Conservation (phyloP, 1,139 yeast species). For the Suhomyces kunorum region DNA sequence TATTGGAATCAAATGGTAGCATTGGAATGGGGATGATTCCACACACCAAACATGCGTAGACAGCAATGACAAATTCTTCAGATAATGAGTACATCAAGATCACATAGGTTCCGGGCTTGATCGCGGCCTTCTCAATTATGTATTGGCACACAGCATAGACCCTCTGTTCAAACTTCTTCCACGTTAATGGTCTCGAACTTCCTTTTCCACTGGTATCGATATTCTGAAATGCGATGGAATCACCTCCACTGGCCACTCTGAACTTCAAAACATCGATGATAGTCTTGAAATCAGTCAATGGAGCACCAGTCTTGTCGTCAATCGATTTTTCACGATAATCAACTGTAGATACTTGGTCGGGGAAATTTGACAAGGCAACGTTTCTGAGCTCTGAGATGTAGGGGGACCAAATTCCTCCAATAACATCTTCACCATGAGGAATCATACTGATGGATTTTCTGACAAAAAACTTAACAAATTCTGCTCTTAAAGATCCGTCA, state of each 20-base stretch:
- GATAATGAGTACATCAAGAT: slow-evolving; percentile 83
- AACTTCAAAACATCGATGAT: slow-evolving; percentile 77
- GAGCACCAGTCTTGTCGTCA: slow-evolving; percentile 77
- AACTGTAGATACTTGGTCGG: slow-evolving; percentile 67
- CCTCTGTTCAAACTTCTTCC: slow-evolving; percentile 81
- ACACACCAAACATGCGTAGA: slow-evolving; percentile 81
- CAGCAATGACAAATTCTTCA: slow-evolving; percentile 81
- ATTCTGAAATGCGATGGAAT: slow-evolving; percentile 77
- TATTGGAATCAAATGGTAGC: slow-evolving; percentile 67
- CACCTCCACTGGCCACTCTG: slow-evolving; percentile 73
- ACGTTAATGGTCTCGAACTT: slow-evolving; percentile 60
- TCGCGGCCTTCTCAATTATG: slow-evolving; percentile 50
- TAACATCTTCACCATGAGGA: slow-evolving; percentile 76
- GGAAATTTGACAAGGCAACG: slow-evolving; percentile 44
- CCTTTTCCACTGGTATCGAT: slow-evolving; percentile 56
- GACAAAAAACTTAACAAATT: slow-evolving; percentile 78
- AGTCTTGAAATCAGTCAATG: slow-evolving; percentile 69
- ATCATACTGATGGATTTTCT: slow-evolving; percentile 65
- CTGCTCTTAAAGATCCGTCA: slow-evolving; percentile 74
- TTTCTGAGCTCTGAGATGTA: slow-evolving; percentile 61
- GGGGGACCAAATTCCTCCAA: slow-evolving; percentile 86
- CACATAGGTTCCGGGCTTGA: slow-evolving; percentile 70
- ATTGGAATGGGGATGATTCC: slow-evolving; percentile 83
- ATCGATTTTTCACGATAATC: slow-evolving; percentile 72
- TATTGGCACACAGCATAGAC: slow-evolving; percentile 72